phyloP scores from a whole-genome alignment of 108 stramenopile species.

The Pseudonitzschia multiseries region DNA sequence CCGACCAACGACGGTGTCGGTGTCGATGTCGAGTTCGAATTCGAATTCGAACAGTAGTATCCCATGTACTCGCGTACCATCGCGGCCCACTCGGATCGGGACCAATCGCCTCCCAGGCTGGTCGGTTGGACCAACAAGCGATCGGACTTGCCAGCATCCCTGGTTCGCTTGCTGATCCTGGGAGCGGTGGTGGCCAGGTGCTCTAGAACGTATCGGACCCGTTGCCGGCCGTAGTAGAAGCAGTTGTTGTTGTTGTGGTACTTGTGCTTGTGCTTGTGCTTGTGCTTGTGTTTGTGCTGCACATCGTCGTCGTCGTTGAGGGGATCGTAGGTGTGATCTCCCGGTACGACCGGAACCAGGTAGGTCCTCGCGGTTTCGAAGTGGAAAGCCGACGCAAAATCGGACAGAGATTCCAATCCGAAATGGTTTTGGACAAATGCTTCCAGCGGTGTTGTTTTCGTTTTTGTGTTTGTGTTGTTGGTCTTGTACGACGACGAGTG shows the following conservation, averaged over 20 bases:
- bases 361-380: constrained; percentile 69
- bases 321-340: constrained; percentile 38
- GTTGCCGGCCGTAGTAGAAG: constrained; percentile 67
- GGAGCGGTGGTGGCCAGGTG: constrained; percentile 23
- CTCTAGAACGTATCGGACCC: constrained; percentile 59
- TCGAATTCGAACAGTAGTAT: no score
- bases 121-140: constrained; percentile 71
- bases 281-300: no score
- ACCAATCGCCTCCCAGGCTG: constrained; percentile 69
- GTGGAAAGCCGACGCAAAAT: constrained; percentile 34
- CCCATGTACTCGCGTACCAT: constrained; percentile 55
- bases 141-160: constrained; percentile 34
- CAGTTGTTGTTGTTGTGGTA: no score
- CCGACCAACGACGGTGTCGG: no score
- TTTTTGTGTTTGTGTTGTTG: neutral
- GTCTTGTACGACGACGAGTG: no score
- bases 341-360: constrained; percentile 71
- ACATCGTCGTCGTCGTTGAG: constrained; percentile 13
- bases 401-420: constrained; percentile 8
- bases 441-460: neutral
- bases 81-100: constrained; percentile 44
- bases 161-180: constrained; percentile 20
- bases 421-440: constrained; percentile 6
- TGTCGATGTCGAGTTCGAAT: no score
- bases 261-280: no score